Percentiles rank a stretch among this genome's conserved stretches.
Evolutionary conservation across 768 basidiomycete genomes (phyloP).

Genomic region (Myochromella boudieri): DNA sequence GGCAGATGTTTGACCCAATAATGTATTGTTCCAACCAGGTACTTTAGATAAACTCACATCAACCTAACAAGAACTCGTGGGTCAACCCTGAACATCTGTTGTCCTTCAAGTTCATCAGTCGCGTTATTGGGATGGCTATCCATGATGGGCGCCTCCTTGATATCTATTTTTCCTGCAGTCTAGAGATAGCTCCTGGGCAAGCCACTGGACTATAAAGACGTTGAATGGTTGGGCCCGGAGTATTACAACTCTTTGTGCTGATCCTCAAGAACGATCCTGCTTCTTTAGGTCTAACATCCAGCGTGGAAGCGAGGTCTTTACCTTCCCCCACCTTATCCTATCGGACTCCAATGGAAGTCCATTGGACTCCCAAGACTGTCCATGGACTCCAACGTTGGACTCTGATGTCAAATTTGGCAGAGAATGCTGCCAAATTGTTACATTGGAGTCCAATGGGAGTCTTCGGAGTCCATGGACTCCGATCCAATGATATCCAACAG

Average conservation of each 20-base stretch:
- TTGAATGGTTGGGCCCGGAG: conserved; percentile 97
- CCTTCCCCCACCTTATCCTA: no score
- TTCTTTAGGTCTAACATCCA: conserved; percentile 85
- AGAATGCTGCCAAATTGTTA: no score
- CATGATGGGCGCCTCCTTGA: conserved; percentile 95
- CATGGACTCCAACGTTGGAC: no score
- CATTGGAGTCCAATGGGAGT: no score
- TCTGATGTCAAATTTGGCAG: no score
- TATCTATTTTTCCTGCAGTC: conserved; percentile 97
- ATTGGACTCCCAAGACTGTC: no score
- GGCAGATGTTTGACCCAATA: conserved; percentile 99
- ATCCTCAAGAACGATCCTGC: conserved; percentile 96
- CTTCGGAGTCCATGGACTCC: no score
- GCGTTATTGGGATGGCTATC: conserved; percentile 96
- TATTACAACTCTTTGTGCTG: conserved; percentile 98
- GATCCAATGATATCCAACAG: no score
- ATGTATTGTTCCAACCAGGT: conserved; percentile 96
- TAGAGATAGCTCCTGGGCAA: conserved; percentile 95
- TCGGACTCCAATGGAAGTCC: no score
- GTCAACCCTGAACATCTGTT: conserved; percentile 94
- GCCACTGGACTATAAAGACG: conserved; percentile 92
- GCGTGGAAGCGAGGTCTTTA: conserved; percentile 97
- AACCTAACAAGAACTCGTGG: conserved; percentile 91
- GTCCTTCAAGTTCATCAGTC: conserved; percentile 98
- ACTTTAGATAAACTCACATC: conserved; percentile 94